Base-by-base conservation (phyloP, 2,329 filamentous ascomycete genomes). In the Hirsutella minnesotensis region DNA sequence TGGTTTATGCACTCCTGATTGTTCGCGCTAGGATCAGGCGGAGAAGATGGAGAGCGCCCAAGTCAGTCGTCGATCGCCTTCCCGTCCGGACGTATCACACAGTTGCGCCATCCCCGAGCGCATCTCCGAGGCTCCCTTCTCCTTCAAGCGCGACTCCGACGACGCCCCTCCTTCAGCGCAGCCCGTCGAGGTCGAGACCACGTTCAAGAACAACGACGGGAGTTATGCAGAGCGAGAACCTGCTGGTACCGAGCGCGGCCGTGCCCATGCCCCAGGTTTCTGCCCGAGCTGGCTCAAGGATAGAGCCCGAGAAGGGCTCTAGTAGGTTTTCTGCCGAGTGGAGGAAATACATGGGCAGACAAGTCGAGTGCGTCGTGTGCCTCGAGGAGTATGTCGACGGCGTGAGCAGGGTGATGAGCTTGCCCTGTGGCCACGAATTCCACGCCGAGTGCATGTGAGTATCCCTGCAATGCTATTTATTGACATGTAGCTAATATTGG, bases 381-480 rank as follows among this genome's bases (percentile, higher is more conserved):
- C 68, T 98, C 29, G 92, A 98, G 58, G 92, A 98, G 59, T 98
- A 96, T 56, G 72, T 95, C 19, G 89, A 95, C 61, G 92, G 92
- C 33, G 81, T 95, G 53, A 95, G 88, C 60, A 79, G 80, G 56
- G 90, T 98, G 33, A 98, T 98, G 92, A 94, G 88, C 57, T 67
- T 98, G 46, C 92, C 92, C 9, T 98, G 92, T 63, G 92, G 92
- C 30, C 92, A 98, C 60, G 92, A 98, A 57, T 98, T 96, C 63
- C 92, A 98, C 62, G 90, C 74, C 22, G 88, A 94, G 59, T 98
- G 92, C 88, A 96, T 98, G 88, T 94, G 67, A 82, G 88, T 83
- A 13, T 34, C 10, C 38, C 22, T 18, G 12, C 9, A 33, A 2
- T 29, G 49, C 16, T 38, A 12, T n/a, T 4, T 2, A 15, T 27